Evolutionary conservation across 805 yeast genomes (phyloP), one percentile per base, ranked within the genome.

Genomic region (Yarrowia bubula): DNA sequence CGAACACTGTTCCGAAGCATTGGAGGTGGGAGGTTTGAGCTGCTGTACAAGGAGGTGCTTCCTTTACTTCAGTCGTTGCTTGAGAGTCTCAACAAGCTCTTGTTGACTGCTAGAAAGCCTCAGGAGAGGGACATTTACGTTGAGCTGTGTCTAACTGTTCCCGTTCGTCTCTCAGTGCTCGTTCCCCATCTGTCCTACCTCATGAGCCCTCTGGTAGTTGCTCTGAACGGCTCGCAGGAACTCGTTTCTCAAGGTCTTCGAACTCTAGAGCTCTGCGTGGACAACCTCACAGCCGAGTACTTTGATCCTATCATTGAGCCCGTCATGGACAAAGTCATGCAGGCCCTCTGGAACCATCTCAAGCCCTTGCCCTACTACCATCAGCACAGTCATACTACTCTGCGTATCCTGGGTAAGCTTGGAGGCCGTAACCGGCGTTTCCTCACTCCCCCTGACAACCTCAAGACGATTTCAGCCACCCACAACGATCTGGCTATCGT

Each of bases 271-370:
- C 80, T 95, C 7, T 95, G 99, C 73, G 97, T 95, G 28, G 99
- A 95, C 72, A 95, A 96, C 71, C 76, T 95, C 67, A 96, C 98
- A 0, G 96, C 98, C 0, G 96, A 92, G 69, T 95, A 92, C 75
- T 92, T 95, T 75, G 99, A 95, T 71, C 98, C 99, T 1, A 92
- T 95, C 73, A 86, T 95, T 67, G 98, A 92, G 72, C 98, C 99
- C 0, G 98, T 92, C 1, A 86, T 93, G 64, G 96, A 90, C 67
- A 98, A 95, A 70, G 92, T 96, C 1, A 89, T 92, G 90, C 86
- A 88, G 42, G 96, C 98, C 0, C 79, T 95, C 38, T 95, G 97
- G 93, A 87, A 84, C 68, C 95, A 93, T 70, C 76, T 95, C 69
- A 86, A 86, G 71, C 99, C 99, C 1, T 82, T 92, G 39, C 98